Evolutionary conservation across 192 early-diverging fungal species (phyloP).

Genomic region (Gryganskiella cystojenkinii): DNA sequence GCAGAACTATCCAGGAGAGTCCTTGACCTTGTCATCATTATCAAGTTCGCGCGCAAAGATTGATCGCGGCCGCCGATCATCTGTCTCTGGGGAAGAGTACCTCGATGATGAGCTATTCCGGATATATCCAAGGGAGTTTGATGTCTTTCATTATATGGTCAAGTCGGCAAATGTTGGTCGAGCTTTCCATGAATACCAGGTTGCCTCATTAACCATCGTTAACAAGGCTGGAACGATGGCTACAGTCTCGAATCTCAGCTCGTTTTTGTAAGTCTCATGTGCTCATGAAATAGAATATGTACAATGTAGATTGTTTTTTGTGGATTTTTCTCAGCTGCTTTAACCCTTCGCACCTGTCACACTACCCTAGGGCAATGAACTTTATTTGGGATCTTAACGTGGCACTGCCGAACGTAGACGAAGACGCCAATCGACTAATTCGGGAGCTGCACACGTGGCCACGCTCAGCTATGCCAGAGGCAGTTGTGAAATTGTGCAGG

Average conservation of each 20-base stretch:
- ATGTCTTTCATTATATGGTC: neutral
- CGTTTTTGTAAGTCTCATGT: neutral
- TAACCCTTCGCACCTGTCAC: neutral
- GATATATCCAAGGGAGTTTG: neutral
- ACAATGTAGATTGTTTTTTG: neutral
- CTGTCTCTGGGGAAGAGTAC: neutral
- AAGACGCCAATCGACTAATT: neutral
- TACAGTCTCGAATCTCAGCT: constrained; percentile 8
- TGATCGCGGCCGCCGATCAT: neutral
- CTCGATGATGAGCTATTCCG: neutral
- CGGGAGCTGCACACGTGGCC: neutral
- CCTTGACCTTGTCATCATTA: neutral
- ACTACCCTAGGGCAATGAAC: constrained; percentile 7
- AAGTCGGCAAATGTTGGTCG: constrained; percentile 5
- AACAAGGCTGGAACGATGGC: neutral
- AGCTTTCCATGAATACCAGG: constrained; percentile 6
- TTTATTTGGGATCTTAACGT: constrained; percentile 17
- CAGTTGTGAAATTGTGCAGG: neutral
- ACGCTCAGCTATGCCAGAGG: neutral
- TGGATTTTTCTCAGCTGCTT: neutral
- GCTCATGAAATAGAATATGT: constrained; percentile 8
- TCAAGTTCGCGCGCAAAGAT: neutral
- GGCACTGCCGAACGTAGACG: neutral
- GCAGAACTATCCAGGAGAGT: neutral
- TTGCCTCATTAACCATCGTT: constrained; percentile 3